phyloP scores from a whole-genome alignment of 192 early-diverging fungal genomes.

The Powellomyces hirtus region DNA sequence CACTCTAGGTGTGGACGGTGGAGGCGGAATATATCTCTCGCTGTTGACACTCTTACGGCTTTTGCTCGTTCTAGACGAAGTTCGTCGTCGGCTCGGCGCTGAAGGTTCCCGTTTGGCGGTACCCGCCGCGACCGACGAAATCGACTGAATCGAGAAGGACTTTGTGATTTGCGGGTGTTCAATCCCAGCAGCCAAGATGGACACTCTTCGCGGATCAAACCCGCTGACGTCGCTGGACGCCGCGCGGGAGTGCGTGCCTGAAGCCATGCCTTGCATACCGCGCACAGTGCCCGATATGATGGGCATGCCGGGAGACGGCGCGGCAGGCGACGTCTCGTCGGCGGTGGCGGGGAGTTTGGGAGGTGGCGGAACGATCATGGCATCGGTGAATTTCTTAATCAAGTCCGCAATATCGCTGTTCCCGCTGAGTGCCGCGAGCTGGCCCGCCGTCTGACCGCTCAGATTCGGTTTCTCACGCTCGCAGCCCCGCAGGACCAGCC shows the following conservation, averaged over 20 bases:
- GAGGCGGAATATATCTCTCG: constrained; percentile 9
- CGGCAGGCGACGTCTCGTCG: not conserved
- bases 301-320: not conserved
- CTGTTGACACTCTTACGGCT: not conserved
- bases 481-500: constrained; percentile 51
- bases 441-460: constrained; percentile 44
- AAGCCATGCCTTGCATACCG: not conserved
- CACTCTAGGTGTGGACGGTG: not conserved
- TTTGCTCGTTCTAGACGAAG: too few relatives aligned
- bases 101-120: not conserved
- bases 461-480: constrained; percentile 46
- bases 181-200: not conserved
- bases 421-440: constrained; percentile 44
- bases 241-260: not conserved
- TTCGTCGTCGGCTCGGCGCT: too few relatives aligned
- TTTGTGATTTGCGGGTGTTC: constrained; percentile 7
- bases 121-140: not conserved
- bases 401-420: constrained; percentile 46
- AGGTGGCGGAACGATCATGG: constrained; percentile 23
- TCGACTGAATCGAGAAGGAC: constrained; percentile 1
- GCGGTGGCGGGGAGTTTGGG: not conserved
- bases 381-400: constrained; percentile 43
- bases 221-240: constrained; percentile 1
- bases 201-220: not conserved
- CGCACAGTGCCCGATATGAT: not conserved